phyloP scores from a whole-genome alignment of 768 basidiomycete genomes.

The Crassisporium funariophilum region DNA sequence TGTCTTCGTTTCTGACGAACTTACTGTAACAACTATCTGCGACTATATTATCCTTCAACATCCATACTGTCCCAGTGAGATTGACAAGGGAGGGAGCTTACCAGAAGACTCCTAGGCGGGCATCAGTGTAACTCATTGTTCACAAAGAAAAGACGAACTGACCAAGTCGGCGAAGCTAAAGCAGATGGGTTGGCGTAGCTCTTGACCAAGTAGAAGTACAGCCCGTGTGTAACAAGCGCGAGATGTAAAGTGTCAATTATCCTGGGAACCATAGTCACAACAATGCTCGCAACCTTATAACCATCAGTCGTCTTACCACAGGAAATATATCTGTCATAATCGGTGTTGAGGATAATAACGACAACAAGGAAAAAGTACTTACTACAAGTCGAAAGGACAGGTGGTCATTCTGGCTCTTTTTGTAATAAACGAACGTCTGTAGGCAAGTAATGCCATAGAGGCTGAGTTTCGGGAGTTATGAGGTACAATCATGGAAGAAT shows the following conservation, averaged over 20 bases:
- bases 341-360: too few relatives aligned
- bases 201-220: conserved; percentile 39
- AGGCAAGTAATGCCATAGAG: conserved; percentile 45
- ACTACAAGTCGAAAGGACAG: neutral
- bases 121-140: neutral
- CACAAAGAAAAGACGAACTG: conserved; percentile 5
- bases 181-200: conserved; percentile 31
- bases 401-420: conserved; percentile 29
- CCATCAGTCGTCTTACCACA: conserved; percentile 24
- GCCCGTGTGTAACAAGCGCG: conserved; percentile 31
- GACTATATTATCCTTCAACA: conserved; percentile 11
- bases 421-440: conserved; percentile 44
- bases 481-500: neutral
- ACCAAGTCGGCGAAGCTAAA: conserved; percentile 33
- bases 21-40: conserved; percentile 31
- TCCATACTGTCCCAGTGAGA: neutral
- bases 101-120: conserved; percentile 27
- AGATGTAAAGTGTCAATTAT: conserved; percentile 37
- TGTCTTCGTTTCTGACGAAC: conserved; percentile 4
- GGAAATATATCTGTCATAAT: conserved; percentile 26
- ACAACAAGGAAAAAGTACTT: neutral
- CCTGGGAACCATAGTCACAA: conserved; percentile 26
- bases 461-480: conserved; percentile 19
- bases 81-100: conserved; percentile 6
- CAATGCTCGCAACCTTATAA: neutral